Conservation (phyloP, 768 basidiomycete species). For the Mycena rebaudengoi region DNA sequence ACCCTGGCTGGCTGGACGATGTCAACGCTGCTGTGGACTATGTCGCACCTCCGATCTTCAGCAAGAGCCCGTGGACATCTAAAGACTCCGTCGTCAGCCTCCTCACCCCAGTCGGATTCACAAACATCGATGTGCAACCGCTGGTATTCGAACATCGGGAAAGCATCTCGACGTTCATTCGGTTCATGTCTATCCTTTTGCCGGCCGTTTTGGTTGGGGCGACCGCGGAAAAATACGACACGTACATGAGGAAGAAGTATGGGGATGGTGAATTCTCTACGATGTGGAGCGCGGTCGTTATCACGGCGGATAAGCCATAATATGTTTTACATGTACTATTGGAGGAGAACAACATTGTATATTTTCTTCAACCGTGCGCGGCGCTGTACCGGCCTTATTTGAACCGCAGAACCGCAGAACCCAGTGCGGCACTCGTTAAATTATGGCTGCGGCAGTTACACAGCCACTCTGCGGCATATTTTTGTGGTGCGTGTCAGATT, state of each 20-base stretch:
- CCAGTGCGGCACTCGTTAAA: no score
- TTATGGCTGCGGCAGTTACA: no score
- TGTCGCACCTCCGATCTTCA: background rate
- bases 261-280: slow-evolving; percentile 4
- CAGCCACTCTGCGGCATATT: no score
- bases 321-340: no score
- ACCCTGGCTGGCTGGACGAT: background rate
- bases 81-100: background rate
- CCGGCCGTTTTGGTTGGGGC: background rate
- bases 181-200: background rate
- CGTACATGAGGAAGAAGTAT: background rate
- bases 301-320: slow-evolving; percentile 14
- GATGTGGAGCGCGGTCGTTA: slow-evolving; percentile 1
- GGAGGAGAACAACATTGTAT: no score
- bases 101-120: slow-evolving; percentile 1
- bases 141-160: slow-evolving; percentile 1
- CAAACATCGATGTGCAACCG: background rate
- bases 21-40: no score
- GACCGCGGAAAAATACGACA: slow-evolving; percentile 1
- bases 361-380: no score
- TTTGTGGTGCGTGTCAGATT: no score
- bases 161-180: background rate
- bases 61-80: background rate
- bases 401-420: no score
- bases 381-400: no score